Base-by-base conservation (phyloP, 345 rosid genomes). In the Acer campestre region DNA sequence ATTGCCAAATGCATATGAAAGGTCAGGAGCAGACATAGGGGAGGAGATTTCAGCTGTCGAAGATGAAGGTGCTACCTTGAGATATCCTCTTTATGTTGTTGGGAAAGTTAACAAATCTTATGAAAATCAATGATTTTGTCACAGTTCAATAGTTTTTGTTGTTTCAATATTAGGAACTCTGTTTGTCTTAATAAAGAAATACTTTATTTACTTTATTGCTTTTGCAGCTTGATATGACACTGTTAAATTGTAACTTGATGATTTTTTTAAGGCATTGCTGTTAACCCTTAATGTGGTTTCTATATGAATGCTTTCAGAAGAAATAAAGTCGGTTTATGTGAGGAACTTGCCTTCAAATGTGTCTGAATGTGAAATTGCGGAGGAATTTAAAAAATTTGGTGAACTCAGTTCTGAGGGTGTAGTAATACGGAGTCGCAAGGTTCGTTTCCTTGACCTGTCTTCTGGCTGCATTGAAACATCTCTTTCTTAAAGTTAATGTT, bases 351-450 rank as follows among this genome's bases (percentile, higher is more conserved):
- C 77, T 10, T 75, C 90, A 59, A 75, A 79, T 35, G 86, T 85
- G 55, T 86, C 90, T 64, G 93, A 86, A 74, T 82, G 83, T 77
- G 96, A 91, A 78, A 91, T 91, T 70, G 90, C 81, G 78, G 92
- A 83, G 88, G 93, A 90, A 88, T 91, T 91, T 79, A 79, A 35
- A 78, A 87, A 86, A 65, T 91, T 90, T 81, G 93, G 96, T 67
- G 83, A 77, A 74, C 83, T 91, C 73, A 83, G 83, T 63, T 81
- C 82, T 11, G 89, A 91, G 71, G 96, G 93, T 16, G 92, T 91
- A 55, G 91, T 87, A 49, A 88, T 91, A 63, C 84, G 89, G 51
- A 87, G 92, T 75, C 92, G 90, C 84, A 88, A 90, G 93, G 96
- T 91, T 75, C 69, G 14, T 31, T 67, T 18, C 61, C 35, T n/a